phyloP scores from a whole-genome alignment of 1,139 yeast genomes.

The Hyphopichia khmerensis region DNA sequence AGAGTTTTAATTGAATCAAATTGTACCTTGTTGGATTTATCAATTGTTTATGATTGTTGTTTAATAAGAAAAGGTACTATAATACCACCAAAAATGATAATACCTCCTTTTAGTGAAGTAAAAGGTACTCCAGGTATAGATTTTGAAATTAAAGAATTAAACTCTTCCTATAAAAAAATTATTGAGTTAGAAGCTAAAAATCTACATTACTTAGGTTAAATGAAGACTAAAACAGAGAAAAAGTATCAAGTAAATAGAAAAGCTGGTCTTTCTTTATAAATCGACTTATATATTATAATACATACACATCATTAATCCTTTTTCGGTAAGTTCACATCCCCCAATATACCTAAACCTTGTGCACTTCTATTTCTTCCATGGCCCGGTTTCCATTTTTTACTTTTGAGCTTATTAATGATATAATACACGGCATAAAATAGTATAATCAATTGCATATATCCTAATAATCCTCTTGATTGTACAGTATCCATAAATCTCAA shows the following conservation, averaged over 20 bases:
- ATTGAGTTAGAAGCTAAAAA: conserved; percentile 44
- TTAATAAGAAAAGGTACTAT: conserved; percentile 46
- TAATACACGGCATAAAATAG: neutral
- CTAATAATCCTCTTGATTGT: conserved; percentile 45
- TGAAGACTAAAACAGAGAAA: too few relatives aligned
- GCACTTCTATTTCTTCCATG: conserved; percentile 2
- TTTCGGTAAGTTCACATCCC: conserved; percentile 6
- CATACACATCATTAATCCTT: neutral
- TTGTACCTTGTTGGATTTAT: conserved; percentile 39
- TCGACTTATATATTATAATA: neutral
- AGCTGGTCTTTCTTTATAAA: neutral
- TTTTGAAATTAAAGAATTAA: conserved; percentile 30
- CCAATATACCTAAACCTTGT: conserved; percentile 16
- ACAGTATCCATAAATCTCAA: conserved; percentile 44
- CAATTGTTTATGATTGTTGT: conserved; percentile 65
- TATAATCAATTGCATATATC: conserved; percentile 32
- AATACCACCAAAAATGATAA: conserved; percentile 54
- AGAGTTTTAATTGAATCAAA: conserved; percentile 52
- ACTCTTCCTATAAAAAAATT: conserved; percentile 38
- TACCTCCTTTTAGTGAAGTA: conserved; percentile 63
- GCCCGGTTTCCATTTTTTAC: conserved; percentile 1
- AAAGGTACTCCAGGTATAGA: conserved; percentile 35
- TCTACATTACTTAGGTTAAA: conserved; percentile 25
- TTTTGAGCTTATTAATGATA: neutral
- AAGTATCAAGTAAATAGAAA: too few relatives aligned